Percentiles rank a stretch among this genome's conserved stretches.
Evolutionary conservation across 2,329 filamentous ascomycete species (phyloP).

Genomic region (Aspergillus thermomutatus): DNA sequence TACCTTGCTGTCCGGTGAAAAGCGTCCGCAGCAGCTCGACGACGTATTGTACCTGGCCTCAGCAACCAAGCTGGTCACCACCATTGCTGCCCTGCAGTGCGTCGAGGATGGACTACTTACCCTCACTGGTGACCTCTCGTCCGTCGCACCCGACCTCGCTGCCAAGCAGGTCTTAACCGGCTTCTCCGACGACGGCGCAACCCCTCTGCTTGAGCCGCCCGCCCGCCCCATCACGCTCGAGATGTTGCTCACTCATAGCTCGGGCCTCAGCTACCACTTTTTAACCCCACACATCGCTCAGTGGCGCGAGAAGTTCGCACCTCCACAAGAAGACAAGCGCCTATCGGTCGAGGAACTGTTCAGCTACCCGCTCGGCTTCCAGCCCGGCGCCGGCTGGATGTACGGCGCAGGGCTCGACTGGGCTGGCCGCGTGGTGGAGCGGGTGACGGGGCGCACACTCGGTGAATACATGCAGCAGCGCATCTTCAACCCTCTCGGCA

Average conservation of each 20-base stretch:
- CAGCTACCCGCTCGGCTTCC: slow-evolving; percentile 46
- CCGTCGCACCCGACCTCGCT: slow-evolving; percentile 48
- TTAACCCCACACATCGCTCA: slow-evolving; percentile 33
- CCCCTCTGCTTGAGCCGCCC: slow-evolving; percentile 33
- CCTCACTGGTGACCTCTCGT: slow-evolving; percentile 46
- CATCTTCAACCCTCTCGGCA: slow-evolving; percentile 46
- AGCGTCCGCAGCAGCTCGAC: slow-evolving; percentile 31
- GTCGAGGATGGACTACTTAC: slow-evolving; percentile 51
- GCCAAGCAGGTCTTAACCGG: slow-evolving; percentile 48
- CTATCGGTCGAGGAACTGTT: slow-evolving; percentile 43
- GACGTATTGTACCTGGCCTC: slow-evolving; percentile 22
- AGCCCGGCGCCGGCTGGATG: slow-evolving; percentile 52
- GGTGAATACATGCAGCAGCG: slow-evolving; percentile 44
- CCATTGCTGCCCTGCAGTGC: slow-evolving; percentile 53
- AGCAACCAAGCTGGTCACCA: slow-evolving; percentile 48
- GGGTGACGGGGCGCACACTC: slow-evolving; percentile 43
- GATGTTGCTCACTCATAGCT: slow-evolving; percentile 52
- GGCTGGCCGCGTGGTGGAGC: slow-evolving; percentile 52
- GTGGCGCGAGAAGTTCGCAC: slow-evolving; percentile 33
- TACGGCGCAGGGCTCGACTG: slow-evolving; percentile 53
- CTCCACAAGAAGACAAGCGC: slow-evolving; percentile 9
- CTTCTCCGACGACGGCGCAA: slow-evolving; percentile 38
- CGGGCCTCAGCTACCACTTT: slow-evolving; percentile 49
- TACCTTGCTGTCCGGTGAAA: slow-evolving; percentile 41
- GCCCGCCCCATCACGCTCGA: slow-evolving; percentile 46